phyloP scores from a whole-genome alignment of 2,329 filamentous ascomycete species.

The Orbilia blumenaviensis region DNA sequence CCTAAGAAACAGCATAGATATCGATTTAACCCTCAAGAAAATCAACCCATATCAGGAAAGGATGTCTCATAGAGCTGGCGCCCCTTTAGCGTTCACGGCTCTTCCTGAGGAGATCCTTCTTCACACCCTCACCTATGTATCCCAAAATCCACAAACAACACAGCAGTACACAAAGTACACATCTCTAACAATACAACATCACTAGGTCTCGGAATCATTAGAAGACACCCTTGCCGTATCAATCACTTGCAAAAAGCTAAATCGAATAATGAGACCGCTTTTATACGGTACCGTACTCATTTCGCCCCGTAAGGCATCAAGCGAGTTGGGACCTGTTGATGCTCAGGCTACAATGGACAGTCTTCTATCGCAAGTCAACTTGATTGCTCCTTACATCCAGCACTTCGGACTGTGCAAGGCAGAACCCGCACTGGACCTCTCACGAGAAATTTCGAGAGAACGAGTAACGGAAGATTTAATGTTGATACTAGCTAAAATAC shows the following conservation, averaged over 20 bases:
- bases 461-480: background rate
- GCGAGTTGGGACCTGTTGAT: background rate
- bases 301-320: background rate
- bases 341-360: background rate
- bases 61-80: background rate
- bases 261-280: constrained; percentile 7
- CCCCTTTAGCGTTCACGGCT: background rate
- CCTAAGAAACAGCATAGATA: too few species aligned
- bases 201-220: background rate
- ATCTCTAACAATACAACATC: background rate
- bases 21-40: too few species aligned
- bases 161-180: background rate
- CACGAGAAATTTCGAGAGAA: background rate
- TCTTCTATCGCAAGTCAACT: background rate
- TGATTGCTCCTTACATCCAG: background rate
- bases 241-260: background rate
- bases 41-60: background rate
- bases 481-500: background rate
- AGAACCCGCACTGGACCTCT: background rate
- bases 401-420: constrained; percentile 2
- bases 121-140: constrained; percentile 9
- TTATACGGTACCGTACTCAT: constrained; percentile 3
- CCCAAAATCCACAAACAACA: constrained; percentile 24
- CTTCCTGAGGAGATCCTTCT: constrained; percentile 19
- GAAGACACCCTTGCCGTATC: background rate